phyloP scores from a whole-genome alignment of 768 basidiomycete genomes.

The Kwoniella pini region DNA sequence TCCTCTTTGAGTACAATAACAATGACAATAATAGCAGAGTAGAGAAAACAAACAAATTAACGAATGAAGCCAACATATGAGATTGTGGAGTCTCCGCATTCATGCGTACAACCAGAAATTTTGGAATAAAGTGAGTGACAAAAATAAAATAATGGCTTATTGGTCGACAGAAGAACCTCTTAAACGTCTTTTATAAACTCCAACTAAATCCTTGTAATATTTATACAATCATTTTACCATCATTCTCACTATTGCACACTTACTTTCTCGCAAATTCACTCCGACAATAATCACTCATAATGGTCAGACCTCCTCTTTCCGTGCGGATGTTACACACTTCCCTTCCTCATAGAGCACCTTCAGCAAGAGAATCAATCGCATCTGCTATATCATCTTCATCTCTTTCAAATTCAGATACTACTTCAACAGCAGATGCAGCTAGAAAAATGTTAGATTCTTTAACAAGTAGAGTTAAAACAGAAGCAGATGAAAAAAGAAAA shows the following conservation, averaged over 20 bases:
- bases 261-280: no score
- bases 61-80: background rate
- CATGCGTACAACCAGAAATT: background rate
- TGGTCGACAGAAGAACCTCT: background rate
- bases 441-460: conserved; percentile 11
- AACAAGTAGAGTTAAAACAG: conserved; percentile 1
- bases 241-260: no score
- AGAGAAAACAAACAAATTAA: background rate
- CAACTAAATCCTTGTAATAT: no score
- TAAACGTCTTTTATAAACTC: no score
- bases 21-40: background rate
- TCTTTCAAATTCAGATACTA: background rate
- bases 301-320: conserved; percentile 14
- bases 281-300: background rate
- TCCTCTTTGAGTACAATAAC: background rate
- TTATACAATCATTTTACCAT: no score
- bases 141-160: background rate
- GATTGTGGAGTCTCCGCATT: conserved; percentile 1
- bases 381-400: conserved; percentile 1
- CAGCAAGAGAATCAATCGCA: conserved; percentile 6
- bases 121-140: background rate
- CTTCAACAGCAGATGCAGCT: conserved; percentile 1
- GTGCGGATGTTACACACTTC: conserved; percentile 19
- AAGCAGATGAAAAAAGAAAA: conserved; percentile 12
- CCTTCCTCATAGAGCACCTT: conserved; percentile 12